Percentiles rank a stretch among this genome's conserved stretches.
Evolutionary conservation across 2,329 filamentous ascomycete genomes (phyloP).

Genomic region (Alternaria solani): DNA sequence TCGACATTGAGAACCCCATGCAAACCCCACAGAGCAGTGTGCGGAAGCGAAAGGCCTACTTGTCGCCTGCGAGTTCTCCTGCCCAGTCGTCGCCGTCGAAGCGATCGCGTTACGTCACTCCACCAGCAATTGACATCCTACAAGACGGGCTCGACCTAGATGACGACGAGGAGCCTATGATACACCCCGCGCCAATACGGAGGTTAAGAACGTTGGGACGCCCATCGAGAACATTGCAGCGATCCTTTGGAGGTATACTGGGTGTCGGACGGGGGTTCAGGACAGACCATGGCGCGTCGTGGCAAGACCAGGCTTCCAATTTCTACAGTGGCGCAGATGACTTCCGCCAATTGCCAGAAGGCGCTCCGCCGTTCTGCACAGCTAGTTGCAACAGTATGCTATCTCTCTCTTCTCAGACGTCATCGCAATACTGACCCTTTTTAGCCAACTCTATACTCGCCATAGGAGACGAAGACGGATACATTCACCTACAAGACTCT

Average conservation of each 20-base stretch:
- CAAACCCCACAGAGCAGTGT: conserved; percentile 44
- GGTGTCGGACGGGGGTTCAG: conserved; percentile 51
- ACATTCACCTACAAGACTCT: conserved; percentile 70
- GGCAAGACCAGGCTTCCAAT: conserved; percentile 66
- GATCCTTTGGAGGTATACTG: conserved; percentile 57
- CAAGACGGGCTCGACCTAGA: conserved; percentile 38
- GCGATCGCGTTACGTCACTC: conserved; percentile 39
- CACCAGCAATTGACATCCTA: conserved; percentile 42
- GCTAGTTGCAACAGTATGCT: conserved; percentile 70
- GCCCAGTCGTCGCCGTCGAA: conserved; percentile 54
- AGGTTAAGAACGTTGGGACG: conserved; percentile 47
- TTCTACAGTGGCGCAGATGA: conserved; percentile 68
- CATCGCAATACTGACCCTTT: conserved; percentile 19
- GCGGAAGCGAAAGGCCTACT: conserved; percentile 51
- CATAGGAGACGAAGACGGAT: conserved; percentile 74
- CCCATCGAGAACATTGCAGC: conserved; percentile 52
- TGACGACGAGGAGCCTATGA: conserved; percentile 37
- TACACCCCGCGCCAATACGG: conserved; percentile 47
- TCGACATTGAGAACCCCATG: conserved; percentile 41
- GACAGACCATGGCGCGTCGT: conserved; percentile 58
- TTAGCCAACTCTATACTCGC: conserved; percentile 72
- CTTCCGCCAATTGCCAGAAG: conserved; percentile 58
- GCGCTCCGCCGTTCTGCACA: conserved; percentile 70
- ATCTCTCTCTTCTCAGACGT: background rate
- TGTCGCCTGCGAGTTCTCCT: conserved; percentile 53